These are phyloP conservation scores for Isoetes taiwanensis DNA, from an alignment of 75 land plant species.

Conservation along the genomic window DNA sequence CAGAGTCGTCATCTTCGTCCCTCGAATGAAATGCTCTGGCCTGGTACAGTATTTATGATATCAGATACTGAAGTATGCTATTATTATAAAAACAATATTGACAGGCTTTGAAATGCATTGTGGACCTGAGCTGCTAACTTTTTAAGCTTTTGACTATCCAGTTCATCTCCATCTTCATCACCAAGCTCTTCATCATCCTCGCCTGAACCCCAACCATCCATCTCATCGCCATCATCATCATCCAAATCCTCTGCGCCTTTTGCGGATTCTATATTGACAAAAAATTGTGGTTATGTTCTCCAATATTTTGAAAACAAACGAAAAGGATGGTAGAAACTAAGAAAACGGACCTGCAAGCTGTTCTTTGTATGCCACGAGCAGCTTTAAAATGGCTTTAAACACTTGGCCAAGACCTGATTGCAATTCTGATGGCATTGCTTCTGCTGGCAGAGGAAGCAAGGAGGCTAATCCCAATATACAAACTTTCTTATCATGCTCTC, in stretches of 20 bases:
- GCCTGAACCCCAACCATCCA: constrained; percentile 43
- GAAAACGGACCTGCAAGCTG: constrained; percentile 81
- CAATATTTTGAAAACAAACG: neutral
- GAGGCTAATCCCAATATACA: constrained; percentile 90
- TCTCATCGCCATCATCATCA: constrained; percentile 54
- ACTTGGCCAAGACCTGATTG: constrained; percentile 53
- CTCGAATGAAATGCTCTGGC: constrained; percentile 46
- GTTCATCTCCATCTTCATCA: constrained; percentile 83
- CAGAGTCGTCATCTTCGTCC: constrained; percentile 45
- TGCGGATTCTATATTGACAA: constrained; percentile 35
- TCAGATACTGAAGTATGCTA: neutral
- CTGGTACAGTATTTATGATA: constrained; percentile 20
- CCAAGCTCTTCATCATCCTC: constrained; percentile 84
- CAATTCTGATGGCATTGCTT: constrained; percentile 54
- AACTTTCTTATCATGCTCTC: constrained; percentile 97
- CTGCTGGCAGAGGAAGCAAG: constrained; percentile 52
- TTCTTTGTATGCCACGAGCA: constrained; percentile 88
- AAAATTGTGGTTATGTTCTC: neutral
- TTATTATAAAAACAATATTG: neutral
- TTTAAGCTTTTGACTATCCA: constrained; percentile 50
- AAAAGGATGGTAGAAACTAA: no score
- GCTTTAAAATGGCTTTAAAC: constrained; percentile 65
- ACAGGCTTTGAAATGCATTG: neutral
- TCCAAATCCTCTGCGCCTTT: constrained; percentile 37
- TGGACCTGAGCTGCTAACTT: constrained; percentile 78